These are phyloP conservation scores for Pleurotus pulmonarius DNA, from an alignment of 768 basidiomycete species.

Conservation along the genomic window DNA sequence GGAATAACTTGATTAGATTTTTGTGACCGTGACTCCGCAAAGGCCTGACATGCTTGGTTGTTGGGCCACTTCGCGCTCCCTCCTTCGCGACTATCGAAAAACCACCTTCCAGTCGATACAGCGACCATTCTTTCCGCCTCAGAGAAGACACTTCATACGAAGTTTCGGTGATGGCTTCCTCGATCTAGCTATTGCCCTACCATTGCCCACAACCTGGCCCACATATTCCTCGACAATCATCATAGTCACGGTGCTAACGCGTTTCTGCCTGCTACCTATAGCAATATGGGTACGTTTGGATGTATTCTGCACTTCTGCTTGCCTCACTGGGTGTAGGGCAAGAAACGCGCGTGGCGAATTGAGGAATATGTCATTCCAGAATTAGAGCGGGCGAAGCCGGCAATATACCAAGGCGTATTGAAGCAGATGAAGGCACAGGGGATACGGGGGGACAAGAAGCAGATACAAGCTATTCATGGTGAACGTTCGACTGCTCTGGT, in stretches of 20 bases:
- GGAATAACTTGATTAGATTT: background rate
- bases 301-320: conserved; percentile 15
- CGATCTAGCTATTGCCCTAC: conserved; percentile 73
- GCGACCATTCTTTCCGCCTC: background rate
- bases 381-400: conserved; percentile 44
- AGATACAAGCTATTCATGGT: conserved; percentile 42
- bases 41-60: background rate
- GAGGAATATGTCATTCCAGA: conserved; percentile 61
- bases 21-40: background rate
- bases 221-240: conserved; percentile 76
- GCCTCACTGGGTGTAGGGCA: conserved; percentile 40
- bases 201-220: conserved; percentile 63
- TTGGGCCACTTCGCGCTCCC: conserved; percentile 1
- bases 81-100: background rate
- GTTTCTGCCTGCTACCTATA: conserved; percentile 61
- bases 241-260: conserved; percentile 55
- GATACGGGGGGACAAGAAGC: conserved; percentile 52
- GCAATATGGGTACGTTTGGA: conserved; percentile 64
- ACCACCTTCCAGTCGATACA: background rate
- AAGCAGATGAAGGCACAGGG: conserved; percentile 53
- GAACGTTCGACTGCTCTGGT: conserved; percentile 49
- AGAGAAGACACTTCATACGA: conserved; percentile 23
- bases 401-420: conserved; percentile 36
- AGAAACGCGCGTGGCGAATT: conserved; percentile 52
- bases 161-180: conserved; percentile 62